phyloP scores from a whole-genome alignment of 140 eudicot genomes.

The Oenanthe javanica region DNA sequence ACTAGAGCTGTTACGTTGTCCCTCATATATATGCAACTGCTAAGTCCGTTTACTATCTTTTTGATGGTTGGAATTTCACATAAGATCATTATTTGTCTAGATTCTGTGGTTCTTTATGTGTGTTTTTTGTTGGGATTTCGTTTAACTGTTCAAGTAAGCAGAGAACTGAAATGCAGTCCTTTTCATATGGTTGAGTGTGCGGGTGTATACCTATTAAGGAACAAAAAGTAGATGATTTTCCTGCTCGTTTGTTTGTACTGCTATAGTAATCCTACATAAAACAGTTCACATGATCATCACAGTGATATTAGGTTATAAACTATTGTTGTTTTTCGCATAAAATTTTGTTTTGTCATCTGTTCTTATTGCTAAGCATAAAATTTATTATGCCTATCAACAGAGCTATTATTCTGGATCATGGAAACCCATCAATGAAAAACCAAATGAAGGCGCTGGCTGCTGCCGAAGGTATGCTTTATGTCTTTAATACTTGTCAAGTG shows the following conservation, averaged over 20 bases:
- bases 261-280: not conserved
- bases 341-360: not conserved
- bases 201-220: not conserved
- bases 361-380: not conserved
- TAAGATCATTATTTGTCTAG: not conserved
- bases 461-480: slow-evolving; percentile 58
- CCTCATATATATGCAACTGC: not conserved
- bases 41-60: not conserved
- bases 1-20: not conserved
- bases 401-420: slow-evolving; percentile 74
- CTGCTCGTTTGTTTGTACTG: not conserved
- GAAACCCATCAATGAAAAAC: slow-evolving; percentile 72
- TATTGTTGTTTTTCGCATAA: not conserved
- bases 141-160: too few relatives aligned
- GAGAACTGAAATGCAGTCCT: too few relatives aligned
- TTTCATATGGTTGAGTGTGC: not conserved
- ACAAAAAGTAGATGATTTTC: not conserved
- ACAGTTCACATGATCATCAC: not conserved
- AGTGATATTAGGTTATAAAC: not conserved
- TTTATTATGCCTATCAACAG: slow-evolving; percentile 37
- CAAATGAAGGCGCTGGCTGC: slow-evolving; percentile 82
- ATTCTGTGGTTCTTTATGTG: not conserved
- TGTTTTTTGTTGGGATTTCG: not conserved
- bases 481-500: not conserved
- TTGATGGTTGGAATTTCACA: not conserved